A percentile compares a stretch with the other conserved stretches of the same genome.
phyloP scores from a whole-genome alignment of 2,329 filamentous ascomycete species.

The Aspergillus fischeri region DNA sequence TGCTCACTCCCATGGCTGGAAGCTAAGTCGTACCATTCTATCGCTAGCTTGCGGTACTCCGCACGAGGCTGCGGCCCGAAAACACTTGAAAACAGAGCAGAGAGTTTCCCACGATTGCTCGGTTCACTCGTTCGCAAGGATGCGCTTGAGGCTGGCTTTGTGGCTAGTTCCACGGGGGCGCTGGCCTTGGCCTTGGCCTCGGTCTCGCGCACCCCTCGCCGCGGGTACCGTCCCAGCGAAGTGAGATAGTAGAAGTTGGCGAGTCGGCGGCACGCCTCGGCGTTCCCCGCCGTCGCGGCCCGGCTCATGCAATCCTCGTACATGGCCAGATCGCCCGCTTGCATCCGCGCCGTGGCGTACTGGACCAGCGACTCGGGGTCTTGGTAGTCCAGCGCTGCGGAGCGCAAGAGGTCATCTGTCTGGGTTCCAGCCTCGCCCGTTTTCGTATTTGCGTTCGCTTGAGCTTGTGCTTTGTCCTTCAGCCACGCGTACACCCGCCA shows the following conservation, averaged over 20 bases:
- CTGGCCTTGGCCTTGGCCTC: background rate
- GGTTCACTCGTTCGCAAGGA: background rate
- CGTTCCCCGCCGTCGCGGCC: conserved; percentile 28
- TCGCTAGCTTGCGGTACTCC: conserved; percentile 26
- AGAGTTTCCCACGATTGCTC: background rate
- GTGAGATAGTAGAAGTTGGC: conserved; percentile 36
- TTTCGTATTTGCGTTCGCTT: background rate
- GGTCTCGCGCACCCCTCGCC: conserved; percentile 14
- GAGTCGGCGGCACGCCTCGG: conserved; percentile 28
- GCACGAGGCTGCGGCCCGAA: conserved; percentile 13
- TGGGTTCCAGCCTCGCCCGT: conserved; percentile 9
- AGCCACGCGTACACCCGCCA: conserved; percentile 26
- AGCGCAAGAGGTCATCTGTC: conserved; percentile 9
- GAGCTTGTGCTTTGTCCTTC: conserved; percentile 1
- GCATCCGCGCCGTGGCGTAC: conserved; percentile 22
- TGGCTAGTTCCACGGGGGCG: background rate
- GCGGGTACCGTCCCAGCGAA: conserved; percentile 21
- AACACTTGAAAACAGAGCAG: conserved; percentile 10
- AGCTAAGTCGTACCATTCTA: conserved; percentile 34
- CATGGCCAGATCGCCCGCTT: conserved; percentile 19
- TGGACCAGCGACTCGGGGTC: conserved; percentile 25
- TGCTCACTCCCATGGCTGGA: conserved; percentile 12
- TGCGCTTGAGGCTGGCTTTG: background rate
- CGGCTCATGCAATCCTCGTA: conserved; percentile 35
- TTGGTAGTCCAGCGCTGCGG: conserved; percentile 29